These are phyloP conservation scores for Cyamopsis tetragonoloba DNA, from an alignment of 306 rosid species.

Conservation along the genomic window DNA sequence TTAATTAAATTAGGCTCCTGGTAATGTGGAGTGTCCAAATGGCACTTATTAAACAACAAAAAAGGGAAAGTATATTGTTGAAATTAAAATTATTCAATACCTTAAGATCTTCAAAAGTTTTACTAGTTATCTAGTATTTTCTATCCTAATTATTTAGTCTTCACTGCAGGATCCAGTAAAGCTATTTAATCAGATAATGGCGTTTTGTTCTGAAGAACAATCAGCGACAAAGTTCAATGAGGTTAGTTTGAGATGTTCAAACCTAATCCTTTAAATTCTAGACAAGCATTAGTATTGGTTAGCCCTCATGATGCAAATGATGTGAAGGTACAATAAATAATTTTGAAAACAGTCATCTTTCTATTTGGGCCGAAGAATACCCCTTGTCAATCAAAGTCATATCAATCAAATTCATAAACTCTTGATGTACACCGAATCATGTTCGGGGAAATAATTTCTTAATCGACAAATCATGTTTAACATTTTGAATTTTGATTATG, in stretches of 20 bases:
- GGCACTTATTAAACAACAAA: background rate
- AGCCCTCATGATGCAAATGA: background rate
- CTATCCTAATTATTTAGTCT: background rate
- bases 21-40: background rate
- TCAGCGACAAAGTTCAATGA: slow-evolving; percentile 44
- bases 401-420: background rate
- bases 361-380: background rate
- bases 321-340: background rate
- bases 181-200: slow-evolving; percentile 46
- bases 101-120: background rate
- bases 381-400: background rate
- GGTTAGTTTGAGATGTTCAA: slow-evolving; percentile 46
- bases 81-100: background rate
- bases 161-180: slow-evolving; percentile 54
- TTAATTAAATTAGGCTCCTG: background rate
- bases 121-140: background rate
- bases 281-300: background rate
- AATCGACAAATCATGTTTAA: background rate
- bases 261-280: background rate
- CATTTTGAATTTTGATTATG: background rate
- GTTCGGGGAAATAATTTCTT: too few relatives aligned
- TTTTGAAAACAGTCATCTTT: background rate
- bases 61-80: background rate
- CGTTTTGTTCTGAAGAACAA: slow-evolving; percentile 55
- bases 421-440: background rate